A percentile compares a stretch with the other conserved stretches of the same genome.
Evolutionary conservation across 768 basidiomycete species (phyloP).

Genomic region (Cantharellus anzutake): DNA sequence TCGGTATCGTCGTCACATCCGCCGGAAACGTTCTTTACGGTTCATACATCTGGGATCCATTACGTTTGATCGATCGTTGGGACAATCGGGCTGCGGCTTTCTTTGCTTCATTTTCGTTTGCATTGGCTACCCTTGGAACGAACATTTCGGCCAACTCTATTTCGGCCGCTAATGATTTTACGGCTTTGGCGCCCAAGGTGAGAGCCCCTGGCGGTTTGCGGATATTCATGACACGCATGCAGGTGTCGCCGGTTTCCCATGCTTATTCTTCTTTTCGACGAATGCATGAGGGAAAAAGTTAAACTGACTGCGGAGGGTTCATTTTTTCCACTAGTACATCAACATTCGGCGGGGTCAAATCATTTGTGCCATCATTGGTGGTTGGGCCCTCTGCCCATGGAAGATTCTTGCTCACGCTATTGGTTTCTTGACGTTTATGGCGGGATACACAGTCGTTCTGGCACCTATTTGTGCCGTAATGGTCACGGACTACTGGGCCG

Average conservation of each 20-base stretch:
- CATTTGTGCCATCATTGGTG: slow-evolving; percentile 63
- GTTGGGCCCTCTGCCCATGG: slow-evolving; percentile 79
- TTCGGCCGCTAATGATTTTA: slow-evolving; percentile 69
- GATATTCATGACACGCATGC: background rate
- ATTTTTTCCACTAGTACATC: slow-evolving; percentile 30
- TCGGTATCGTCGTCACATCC: slow-evolving; percentile 65
- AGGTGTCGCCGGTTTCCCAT: no score
- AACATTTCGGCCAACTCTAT: slow-evolving; percentile 64
- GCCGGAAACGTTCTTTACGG: slow-evolving; percentile 60
- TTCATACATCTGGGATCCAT: slow-evolving; percentile 49
- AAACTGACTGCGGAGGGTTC: background rate
- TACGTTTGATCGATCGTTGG: slow-evolving; percentile 59
- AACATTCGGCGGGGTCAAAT: slow-evolving; percentile 66
- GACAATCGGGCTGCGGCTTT: slow-evolving; percentile 73
- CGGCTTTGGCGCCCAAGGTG: slow-evolving; percentile 39
- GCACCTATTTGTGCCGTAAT: slow-evolving; percentile 71
- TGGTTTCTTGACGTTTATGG: slow-evolving; percentile 57
- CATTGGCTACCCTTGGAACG: slow-evolving; percentile 47
- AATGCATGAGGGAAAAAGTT: background rate
- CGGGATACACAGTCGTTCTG: slow-evolving; percentile 67
- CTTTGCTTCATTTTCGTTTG: slow-evolving; percentile 60
- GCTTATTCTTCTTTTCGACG: background rate
- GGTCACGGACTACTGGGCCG: slow-evolving; percentile 52
- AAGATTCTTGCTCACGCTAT: slow-evolving; percentile 52
- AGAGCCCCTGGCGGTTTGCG: background rate